Conservation (phyloP, 495 filamentous ascomycete species). For the Podospora tetraspora region DNA sequence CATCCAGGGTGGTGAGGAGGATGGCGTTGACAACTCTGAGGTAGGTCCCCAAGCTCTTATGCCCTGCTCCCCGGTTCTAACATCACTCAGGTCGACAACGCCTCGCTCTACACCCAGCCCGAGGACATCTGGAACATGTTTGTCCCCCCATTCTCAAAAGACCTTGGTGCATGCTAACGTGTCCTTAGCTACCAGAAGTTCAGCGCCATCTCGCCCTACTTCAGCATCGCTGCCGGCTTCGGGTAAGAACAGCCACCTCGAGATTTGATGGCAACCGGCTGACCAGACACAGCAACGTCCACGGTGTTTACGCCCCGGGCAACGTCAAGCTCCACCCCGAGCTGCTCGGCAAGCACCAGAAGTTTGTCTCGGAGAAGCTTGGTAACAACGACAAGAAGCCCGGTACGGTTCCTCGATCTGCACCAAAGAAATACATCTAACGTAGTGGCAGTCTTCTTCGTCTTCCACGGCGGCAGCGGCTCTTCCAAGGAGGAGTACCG, state of each 20-base stretch:
- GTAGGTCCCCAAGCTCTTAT: too few species aligned
- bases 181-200: slow-evolving; percentile 57
- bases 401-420: background rate
- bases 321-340: slow-evolving; percentile 95
- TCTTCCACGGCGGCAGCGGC: slow-evolving; percentile 97
- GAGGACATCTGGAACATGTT: slow-evolving; percentile 87
- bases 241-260: slow-evolving; percentile 13
- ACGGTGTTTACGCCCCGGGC: slow-evolving; percentile 98
- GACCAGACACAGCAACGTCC: slow-evolving; percentile 69
- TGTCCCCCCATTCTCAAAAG: background rate
- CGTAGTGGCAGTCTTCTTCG: slow-evolving; percentile 65
- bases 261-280: background rate
- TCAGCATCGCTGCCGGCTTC: slow-evolving; percentile 96
- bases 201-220: slow-evolving; percentile 78
- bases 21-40: slow-evolving; percentile 28
- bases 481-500: slow-evolving; percentile 82
- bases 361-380: slow-evolving; percentile 72
- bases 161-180: background rate
- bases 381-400: slow-evolving; percentile 69
- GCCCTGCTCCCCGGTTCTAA: background rate
- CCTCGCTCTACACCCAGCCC: slow-evolving; percentile 93
- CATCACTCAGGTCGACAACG: slow-evolving; percentile 68
- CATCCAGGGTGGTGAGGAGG: slow-evolving; percentile 24
- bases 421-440: background rate
- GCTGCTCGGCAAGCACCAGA: slow-evolving; percentile 91